A percentile compares a stretch with the other conserved stretches of the same genome.
phyloP scores from a whole-genome alignment of 148 eudicot species.

The Linanthus parryae region DNA sequence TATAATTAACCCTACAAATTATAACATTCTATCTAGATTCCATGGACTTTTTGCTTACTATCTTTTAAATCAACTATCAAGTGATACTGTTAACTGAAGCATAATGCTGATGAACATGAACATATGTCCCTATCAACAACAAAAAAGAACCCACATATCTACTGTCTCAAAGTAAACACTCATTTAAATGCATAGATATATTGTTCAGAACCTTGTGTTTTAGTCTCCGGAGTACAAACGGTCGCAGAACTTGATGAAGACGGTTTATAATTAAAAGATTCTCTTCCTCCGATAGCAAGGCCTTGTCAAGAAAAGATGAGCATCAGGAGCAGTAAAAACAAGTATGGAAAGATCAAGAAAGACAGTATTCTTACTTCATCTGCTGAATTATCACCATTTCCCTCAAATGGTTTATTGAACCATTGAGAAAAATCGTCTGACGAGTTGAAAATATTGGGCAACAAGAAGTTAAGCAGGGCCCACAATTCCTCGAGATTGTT shows the following conservation, averaged over 20 bases:
- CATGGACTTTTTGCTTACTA: no score
- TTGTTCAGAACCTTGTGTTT: conserved; percentile 96
- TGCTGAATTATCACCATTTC: conserved; percentile 77
- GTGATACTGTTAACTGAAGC: no score
- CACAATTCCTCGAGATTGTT: conserved; percentile 98
- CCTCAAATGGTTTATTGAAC: conserved; percentile 99
- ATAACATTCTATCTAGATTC: no score
- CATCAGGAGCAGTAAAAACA: background rate
- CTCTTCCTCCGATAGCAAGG: conserved; percentile 94
- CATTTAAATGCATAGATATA: no score
- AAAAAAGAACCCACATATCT: no score
- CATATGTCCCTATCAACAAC: no score
- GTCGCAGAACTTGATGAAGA: conserved; percentile 99
- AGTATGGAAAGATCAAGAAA: background rate
- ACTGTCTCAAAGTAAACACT: no score
- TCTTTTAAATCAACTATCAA: no score
- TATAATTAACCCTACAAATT: no score
- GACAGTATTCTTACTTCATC: conserved; percentile 54
- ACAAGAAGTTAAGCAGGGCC: conserved; percentile 94
- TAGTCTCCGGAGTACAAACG: conserved; percentile 93
- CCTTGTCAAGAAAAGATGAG: conserved; percentile 32
- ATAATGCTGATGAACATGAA: no score
- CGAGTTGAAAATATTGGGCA: conserved; percentile 93
- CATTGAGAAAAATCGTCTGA: conserved; percentile 98
- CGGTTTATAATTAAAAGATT: conserved; percentile 95